These are phyloP conservation scores for Aspergillus melleus DNA, from an alignment of 2,329 filamentous ascomycete genomes.

Conservation along the genomic window DNA sequence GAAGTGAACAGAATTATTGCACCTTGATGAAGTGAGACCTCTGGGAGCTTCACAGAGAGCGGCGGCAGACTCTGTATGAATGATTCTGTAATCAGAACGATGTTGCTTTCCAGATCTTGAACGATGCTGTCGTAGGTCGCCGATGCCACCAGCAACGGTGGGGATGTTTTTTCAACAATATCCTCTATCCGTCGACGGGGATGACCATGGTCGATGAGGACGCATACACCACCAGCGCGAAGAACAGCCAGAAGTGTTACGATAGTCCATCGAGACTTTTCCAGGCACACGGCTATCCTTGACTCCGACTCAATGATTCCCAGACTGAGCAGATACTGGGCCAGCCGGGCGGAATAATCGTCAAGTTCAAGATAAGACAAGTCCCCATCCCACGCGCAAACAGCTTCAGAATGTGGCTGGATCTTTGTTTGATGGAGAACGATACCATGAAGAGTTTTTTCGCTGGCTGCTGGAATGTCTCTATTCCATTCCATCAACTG, in stretches of 20 bases:
- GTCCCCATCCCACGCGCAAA: slow-evolving; percentile 15
- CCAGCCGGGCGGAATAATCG: no score
- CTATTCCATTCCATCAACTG: not conserved
- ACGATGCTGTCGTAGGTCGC: no score
- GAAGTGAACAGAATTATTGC: not conserved
- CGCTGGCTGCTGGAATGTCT: not conserved
- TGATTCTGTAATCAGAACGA: no score
- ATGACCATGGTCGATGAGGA: slow-evolving; percentile 21
- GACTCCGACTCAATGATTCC: no score
- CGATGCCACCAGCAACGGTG: not conserved
- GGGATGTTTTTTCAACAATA: not conserved
- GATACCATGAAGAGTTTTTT: slow-evolving; percentile 23
- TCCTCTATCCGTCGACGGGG: slow-evolving; percentile 17
- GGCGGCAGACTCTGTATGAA: not conserved
- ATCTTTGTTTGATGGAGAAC: slow-evolving; percentile 37
- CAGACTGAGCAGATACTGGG: no score
- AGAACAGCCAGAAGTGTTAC: slow-evolving; percentile 22
- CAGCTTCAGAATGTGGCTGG: slow-evolving; percentile 18
- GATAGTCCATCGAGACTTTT: slow-evolving; percentile 12
- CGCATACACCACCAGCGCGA: slow-evolving; percentile 21
- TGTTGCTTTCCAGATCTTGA: no score
- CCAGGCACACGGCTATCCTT: not conserved
- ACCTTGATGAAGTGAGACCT: no score
- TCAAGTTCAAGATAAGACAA: slow-evolving; percentile 14
- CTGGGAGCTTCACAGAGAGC: no score